Conservation (phyloP, 257 asterid species). For the Forsythia suspensa region DNA sequence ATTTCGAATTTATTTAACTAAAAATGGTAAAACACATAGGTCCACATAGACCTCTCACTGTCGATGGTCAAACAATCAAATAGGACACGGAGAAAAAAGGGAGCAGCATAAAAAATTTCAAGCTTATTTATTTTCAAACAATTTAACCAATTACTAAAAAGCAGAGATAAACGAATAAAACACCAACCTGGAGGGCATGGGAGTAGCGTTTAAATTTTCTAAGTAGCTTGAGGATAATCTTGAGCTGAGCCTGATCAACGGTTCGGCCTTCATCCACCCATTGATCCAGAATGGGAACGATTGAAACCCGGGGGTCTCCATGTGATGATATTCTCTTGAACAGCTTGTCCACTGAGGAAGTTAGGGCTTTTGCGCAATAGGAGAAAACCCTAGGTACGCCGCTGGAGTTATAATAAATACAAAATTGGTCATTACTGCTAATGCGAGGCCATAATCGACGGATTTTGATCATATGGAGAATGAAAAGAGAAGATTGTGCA, state of each 20-base stretch:
- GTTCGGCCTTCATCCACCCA: slow-evolving; percentile 19
- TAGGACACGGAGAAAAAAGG: no score
- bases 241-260: background rate
- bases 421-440: no score
- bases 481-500: no score
- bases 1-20: no score
- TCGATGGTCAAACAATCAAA: no score
- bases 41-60: no score
- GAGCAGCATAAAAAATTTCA: no score
- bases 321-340: slow-evolving; percentile 5
- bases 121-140: no score
- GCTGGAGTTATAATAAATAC: background rate
- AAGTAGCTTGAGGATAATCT: slow-evolving; percentile 6
- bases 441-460: no score
- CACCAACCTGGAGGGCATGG: slow-evolving; percentile 21
- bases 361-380: background rate
- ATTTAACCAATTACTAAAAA: background rate
- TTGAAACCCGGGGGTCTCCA: slow-evolving; percentile 14
- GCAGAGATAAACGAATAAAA: background rate
- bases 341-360: slow-evolving; percentile 1
- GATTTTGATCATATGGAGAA: no score
- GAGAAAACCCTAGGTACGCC: background rate
- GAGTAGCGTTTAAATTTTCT: slow-evolving; percentile 6
- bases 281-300: slow-evolving; percentile 18
- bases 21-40: no score